Evolutionary conservation across 352 stramenopile genomes (phyloP).

Genomic region (Globisporangium alternatum): DNA sequence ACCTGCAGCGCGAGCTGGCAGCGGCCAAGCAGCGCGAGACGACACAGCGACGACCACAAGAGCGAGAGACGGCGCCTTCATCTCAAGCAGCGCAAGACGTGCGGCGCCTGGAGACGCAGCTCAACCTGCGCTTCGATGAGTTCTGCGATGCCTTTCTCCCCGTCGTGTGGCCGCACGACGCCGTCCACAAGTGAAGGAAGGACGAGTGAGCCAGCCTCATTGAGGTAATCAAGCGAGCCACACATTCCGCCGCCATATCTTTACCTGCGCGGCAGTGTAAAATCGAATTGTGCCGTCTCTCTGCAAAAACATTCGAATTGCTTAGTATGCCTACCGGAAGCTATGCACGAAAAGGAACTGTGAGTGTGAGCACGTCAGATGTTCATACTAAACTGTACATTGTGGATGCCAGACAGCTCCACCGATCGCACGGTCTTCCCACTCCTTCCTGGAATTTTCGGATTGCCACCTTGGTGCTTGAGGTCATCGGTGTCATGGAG

Average conservation of each 20-base stretch:
- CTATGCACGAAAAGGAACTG: no score
- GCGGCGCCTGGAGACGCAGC: conserved; percentile 42
- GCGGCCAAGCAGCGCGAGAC: conserved; percentile 36
- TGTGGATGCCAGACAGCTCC: no score
- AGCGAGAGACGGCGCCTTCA: neutral
- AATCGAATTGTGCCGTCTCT: neutral
- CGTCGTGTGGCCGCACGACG: conserved; percentile 51
- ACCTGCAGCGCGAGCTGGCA: conserved; percentile 40
- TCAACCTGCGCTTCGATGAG: conserved; percentile 53
- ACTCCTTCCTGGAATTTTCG: no score
- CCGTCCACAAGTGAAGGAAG: neutral
- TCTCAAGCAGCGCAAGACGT: conserved; percentile 10
- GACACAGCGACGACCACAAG: conserved; percentile 27
- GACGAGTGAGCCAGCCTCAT: neutral
- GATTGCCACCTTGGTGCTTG: no score
- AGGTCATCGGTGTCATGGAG: no score
- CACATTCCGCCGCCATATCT: neutral
- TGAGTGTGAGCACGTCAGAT: no score
- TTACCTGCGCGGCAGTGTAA: neutral
- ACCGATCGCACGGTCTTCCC: no score
- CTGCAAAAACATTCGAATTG: neutral
- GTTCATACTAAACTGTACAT: no score
- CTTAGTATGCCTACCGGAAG: no score
- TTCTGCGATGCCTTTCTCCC: conserved; percentile 62
- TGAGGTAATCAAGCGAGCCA: neutral